Conservation (phyloP, 371 early-diverging fungal species). For the Apophysomyces ossiformis region DNA sequence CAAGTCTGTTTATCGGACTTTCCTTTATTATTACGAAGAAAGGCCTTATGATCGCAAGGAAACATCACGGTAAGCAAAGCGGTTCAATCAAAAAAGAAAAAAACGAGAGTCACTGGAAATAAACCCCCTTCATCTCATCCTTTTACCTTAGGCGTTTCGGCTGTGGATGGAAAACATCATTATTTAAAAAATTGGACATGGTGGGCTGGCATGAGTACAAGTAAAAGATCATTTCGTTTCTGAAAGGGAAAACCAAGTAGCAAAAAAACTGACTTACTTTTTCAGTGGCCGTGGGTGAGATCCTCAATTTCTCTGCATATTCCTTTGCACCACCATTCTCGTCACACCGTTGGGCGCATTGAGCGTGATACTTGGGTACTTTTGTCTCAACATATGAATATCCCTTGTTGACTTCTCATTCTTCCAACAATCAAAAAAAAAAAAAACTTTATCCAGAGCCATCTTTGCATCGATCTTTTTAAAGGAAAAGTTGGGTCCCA, state of each 20-base stretch:
- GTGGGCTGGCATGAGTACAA: slow-evolving; percentile 87
- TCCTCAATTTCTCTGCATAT: slow-evolving; percentile 60
- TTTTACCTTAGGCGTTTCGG: slow-evolving; percentile 50
- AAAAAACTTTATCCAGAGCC: slow-evolving; percentile 36
- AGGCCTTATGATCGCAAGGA: slow-evolving; percentile 51
- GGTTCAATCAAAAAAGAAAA: neutral
- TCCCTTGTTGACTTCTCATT: too few species aligned
- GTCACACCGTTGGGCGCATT: slow-evolving; percentile 93
- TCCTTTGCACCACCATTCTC: slow-evolving; percentile 89
- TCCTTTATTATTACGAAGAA: slow-evolving; percentile 89
- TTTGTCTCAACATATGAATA: slow-evolving; percentile 1
- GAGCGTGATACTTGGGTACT: slow-evolving; percentile 83
- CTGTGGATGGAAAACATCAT: slow-evolving; percentile 70
- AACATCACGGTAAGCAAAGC: slow-evolving; percentile 29
- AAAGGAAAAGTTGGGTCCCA: slow-evolving; percentile 75
- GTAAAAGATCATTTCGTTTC: slow-evolving; percentile 80
- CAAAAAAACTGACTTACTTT: neutral
- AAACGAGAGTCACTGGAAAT: neutral
- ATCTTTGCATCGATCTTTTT: slow-evolving; percentile 48
- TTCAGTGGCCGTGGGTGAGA: slow-evolving; percentile 16
- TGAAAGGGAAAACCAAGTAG: slow-evolving; percentile 19
- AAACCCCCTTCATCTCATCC: too few species aligned
- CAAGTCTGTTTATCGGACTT: slow-evolving; percentile 82
- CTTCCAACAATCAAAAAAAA: too few species aligned
- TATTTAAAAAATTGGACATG: slow-evolving; percentile 82